These are phyloP conservation scores for Lolium rigidum DNA, from an alignment of 176 grass and related monocot species.

Conservation along the genomic window DNA sequence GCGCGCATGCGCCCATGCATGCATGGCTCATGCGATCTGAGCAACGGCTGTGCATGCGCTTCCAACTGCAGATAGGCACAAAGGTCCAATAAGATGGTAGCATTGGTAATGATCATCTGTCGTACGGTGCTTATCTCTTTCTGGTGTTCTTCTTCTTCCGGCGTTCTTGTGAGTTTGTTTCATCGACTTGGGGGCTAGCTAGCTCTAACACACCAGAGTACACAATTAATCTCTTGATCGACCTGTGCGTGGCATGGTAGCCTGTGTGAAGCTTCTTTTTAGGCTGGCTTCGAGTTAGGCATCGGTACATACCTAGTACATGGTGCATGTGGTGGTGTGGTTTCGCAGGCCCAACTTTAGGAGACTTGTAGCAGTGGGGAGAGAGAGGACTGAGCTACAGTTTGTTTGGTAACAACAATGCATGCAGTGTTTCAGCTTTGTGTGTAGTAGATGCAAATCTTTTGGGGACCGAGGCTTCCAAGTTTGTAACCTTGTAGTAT, in stretches of 20 bases:
- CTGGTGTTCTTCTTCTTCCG: conserved; percentile 35
- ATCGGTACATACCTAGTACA: conserved; percentile 34
- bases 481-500: conserved; percentile 40
- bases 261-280: conserved; percentile 54
- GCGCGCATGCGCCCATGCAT: conserved; percentile 23
- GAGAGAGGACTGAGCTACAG: conserved; percentile 16
- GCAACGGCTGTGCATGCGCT: neutral
- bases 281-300: conserved; percentile 43
- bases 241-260: neutral
- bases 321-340: conserved; percentile 41
- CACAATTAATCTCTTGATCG: conserved; percentile 27
- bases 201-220: conserved; percentile 50
- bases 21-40: conserved; percentile 52
- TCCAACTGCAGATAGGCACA: conserved; percentile 36
- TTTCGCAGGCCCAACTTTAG: conserved; percentile 39
- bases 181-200: conserved; percentile 45
- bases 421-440: conserved; percentile 31
- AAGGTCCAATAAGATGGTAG: conserved; percentile 56
- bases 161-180: conserved; percentile 39
- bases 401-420: conserved; percentile 36
- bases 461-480: conserved; percentile 33
- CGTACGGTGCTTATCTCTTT: conserved; percentile 33
- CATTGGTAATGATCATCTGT: conserved; percentile 33
- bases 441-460: conserved; percentile 37
- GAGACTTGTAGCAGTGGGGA: conserved; percentile 1